Conservation (phyloP, 1,284 basidiomycete genomes). For the Irpex rosettiformis region DNA sequence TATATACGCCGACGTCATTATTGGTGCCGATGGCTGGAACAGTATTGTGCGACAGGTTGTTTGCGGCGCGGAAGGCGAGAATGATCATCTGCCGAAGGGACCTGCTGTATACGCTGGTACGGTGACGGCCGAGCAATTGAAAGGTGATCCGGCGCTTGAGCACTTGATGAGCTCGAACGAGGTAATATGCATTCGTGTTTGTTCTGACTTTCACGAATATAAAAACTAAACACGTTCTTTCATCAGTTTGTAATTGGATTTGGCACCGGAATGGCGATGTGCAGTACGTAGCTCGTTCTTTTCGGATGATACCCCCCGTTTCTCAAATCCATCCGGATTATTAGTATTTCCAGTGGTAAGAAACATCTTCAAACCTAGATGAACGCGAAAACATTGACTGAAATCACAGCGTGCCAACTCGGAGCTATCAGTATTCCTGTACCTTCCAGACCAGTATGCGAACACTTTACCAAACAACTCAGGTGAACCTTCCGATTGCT, state of each 20-base stretch:
- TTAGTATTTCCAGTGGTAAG: not conserved
- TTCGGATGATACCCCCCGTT: not conserved
- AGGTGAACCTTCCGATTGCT: not conserved
- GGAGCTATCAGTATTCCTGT: not conserved
- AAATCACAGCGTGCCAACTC: not conserved
- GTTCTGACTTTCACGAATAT: not conserved
- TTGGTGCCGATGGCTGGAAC: constrained; percentile 1
- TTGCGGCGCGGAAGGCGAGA: not conserved
- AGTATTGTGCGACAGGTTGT: constrained; percentile 3
- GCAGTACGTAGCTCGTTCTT: constrained; percentile 2
- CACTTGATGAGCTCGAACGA: not conserved
- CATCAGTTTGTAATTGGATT: constrained; percentile 1
- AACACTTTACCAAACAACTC: not conserved
- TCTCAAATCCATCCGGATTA: not conserved
- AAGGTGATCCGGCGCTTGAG: not conserved
- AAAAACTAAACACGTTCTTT: not conserved
- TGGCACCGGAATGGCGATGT: constrained; percentile 4
- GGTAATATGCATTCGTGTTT: not conserved
- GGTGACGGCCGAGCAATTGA: constrained; percentile 24
- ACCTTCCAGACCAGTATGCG: not conserved
- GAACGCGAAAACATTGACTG: not conserved
- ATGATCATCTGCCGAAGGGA: not conserved
- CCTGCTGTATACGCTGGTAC: constrained; percentile 31
- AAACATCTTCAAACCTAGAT: not conserved
- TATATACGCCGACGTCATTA: constrained; percentile 27